phyloP scores from a whole-genome alignment of 805 yeast species.

The Torulaspora gathmanii region DNA sequence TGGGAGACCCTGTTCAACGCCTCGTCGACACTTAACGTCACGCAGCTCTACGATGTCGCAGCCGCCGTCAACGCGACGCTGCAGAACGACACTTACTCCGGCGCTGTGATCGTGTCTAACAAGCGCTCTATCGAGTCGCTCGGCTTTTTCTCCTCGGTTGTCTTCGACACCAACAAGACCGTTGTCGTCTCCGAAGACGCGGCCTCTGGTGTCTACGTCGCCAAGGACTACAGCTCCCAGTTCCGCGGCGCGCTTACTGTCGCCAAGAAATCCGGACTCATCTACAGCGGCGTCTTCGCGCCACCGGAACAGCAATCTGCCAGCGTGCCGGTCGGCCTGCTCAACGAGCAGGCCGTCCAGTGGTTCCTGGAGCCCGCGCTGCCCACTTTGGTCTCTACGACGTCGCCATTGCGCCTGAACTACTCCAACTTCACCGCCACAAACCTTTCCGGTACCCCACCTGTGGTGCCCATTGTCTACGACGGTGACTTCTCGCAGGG shows the following conservation, averaged over 20 bases:
- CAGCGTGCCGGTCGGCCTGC: conserved; percentile 28
- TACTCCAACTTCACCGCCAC: conserved; percentile 24
- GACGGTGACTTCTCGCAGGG: conserved; percentile 23
- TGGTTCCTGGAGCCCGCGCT: conserved; percentile 28
- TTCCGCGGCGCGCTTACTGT: conserved; percentile 30
- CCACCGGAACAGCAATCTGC: conserved; percentile 15
- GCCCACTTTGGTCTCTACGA: conserved; percentile 18
- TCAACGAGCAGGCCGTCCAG: conserved; percentile 16
- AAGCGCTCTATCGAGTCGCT: conserved; percentile 25
- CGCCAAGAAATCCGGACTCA: conserved; percentile 18
- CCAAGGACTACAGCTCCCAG: conserved; percentile 13
- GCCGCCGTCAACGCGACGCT: conserved; percentile 15
- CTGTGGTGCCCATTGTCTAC: conserved; percentile 29
- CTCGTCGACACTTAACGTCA: conserved; percentile 23
- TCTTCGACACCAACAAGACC: conserved; percentile 23
- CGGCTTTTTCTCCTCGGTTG: conserved; percentile 26
- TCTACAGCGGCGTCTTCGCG: conserved; percentile 31
- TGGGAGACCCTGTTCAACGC: conserved; percentile 19
- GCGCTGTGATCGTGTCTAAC: conserved; percentile 28
- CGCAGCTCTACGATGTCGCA: conserved; percentile 23
- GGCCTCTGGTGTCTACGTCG: conserved; percentile 20
- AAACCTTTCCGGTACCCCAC: conserved; percentile 7
- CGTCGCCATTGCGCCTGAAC: conserved; percentile 22
- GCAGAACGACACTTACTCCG: conserved; percentile 11
- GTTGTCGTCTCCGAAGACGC: conserved; percentile 23